phyloP scores from a whole-genome alignment of 179 eudicot species.

The Amaranthus tricolor region DNA sequence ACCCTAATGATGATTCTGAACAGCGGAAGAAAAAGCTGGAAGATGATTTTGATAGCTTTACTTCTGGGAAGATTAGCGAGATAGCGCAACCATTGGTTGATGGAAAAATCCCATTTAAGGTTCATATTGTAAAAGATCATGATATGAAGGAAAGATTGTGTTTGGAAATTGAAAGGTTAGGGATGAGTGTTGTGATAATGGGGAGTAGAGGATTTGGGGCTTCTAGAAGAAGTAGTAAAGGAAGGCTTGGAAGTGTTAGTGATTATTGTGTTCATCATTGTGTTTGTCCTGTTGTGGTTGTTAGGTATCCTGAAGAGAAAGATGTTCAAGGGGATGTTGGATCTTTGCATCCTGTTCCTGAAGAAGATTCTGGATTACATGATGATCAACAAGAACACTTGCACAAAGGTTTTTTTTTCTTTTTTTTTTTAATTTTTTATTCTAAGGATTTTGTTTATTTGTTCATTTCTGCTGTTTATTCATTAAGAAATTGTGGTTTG shows the following conservation, averaged over 20 bases:
- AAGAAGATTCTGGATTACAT: not conserved
- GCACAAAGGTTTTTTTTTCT: not conserved
- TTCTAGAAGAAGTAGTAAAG: slow-evolving; percentile 17
- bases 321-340: slow-evolving; percentile 5
- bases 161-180: slow-evolving; percentile 38
- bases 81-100: slow-evolving; percentile 23
- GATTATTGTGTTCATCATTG: slow-evolving; percentile 44
- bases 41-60: slow-evolving; percentile 30
- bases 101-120: slow-evolving; percentile 17
- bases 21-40: slow-evolving; percentile 23
- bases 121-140: slow-evolving; percentile 36
- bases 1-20: slow-evolving; percentile 4
- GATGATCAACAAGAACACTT: not conserved
- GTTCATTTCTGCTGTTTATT: not conserved
- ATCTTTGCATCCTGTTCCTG: slow-evolving; percentile 22
- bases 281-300: slow-evolving; percentile 40
- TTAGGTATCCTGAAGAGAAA: slow-evolving; percentile 25
- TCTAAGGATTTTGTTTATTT: not conserved
- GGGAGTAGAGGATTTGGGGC: slow-evolving; percentile 43
- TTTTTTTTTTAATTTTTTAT: not conserved
- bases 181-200: slow-evolving; percentile 36
- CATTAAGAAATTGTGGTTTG: not conserved
- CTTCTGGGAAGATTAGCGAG: slow-evolving; percentile 27
- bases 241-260: slow-evolving; percentile 34
- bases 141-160: slow-evolving; percentile 44